Evolutionary conservation across 1,284 basidiomycete genomes (phyloP).

Genomic region (Limonomyces culmigenus): DNA sequence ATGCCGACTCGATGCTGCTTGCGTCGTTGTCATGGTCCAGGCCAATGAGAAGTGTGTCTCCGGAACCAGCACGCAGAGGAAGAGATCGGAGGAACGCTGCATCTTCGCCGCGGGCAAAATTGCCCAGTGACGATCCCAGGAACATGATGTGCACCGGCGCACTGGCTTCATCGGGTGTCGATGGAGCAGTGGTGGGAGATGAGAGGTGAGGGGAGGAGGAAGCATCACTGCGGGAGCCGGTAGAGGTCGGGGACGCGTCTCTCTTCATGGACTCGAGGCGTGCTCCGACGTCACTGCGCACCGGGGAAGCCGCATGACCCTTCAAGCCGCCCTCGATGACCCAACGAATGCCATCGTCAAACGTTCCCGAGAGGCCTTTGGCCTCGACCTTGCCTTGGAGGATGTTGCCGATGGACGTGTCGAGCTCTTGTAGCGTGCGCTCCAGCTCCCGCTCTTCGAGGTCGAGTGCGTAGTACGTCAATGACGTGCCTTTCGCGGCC

Average conservation of each 20-base stretch:
- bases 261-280: constrained; percentile 2
- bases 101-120: constrained; percentile 69
- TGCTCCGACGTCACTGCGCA: too few species aligned
- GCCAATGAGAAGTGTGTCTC: constrained; percentile 65
- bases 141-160: constrained; percentile 71
- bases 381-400: constrained; percentile 57
- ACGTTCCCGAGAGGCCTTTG: constrained; percentile 81
- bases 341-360: constrained; percentile 66
- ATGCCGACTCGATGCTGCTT: constrained; percentile 57
- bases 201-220: constrained; percentile 5
- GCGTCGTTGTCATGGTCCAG: constrained; percentile 72
- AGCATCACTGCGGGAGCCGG: constrained; percentile 8
- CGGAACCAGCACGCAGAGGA: constrained; percentile 56
- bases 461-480: constrained; percentile 89
- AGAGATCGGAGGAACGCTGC: constrained; percentile 64
- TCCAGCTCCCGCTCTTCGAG: constrained; percentile 78
- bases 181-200: constrained; percentile 14
- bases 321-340: constrained; percentile 41
- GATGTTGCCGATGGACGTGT: constrained; percentile 43
- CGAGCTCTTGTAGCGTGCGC: constrained; percentile 62
- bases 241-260: constrained; percentile 1
- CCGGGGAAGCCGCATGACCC: constrained; percentile 9
- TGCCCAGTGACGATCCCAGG: constrained; percentile 89
- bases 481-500: constrained; percentile 22
- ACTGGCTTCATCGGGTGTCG: constrained; percentile 19